Conservation (phyloP, 441 rosid species). For the Adansonia gregorii region DNA sequence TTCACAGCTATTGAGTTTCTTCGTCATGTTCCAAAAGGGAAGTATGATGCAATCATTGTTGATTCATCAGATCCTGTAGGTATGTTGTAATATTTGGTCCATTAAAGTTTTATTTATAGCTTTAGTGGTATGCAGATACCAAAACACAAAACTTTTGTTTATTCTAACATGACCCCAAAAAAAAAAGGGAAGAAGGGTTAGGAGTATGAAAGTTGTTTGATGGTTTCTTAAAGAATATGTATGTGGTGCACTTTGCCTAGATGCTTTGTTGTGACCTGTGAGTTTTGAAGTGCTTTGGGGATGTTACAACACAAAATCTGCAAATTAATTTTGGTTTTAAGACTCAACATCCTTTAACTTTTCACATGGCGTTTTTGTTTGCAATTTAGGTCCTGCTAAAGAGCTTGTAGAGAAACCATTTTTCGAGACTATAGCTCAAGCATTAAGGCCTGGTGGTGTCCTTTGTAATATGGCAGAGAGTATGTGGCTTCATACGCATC, state of each 20-base stretch:
- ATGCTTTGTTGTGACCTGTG: background rate
- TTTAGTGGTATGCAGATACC: background rate
- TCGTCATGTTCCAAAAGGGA: constrained; percentile 63
- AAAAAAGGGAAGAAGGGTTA: background rate
- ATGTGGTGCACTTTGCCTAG: background rate
- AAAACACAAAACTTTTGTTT: background rate
- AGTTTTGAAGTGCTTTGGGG: background rate
- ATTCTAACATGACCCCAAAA: background rate
- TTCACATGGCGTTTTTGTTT: constrained; percentile 20
- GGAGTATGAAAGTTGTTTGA: background rate
- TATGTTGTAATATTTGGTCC: constrained; percentile 42
- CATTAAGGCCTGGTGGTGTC: constrained; percentile 93
- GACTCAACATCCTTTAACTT: background rate
- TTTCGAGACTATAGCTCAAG: constrained; percentile 75
- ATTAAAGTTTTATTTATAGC: constrained; percentile 16
- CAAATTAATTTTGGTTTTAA: constrained; percentile 8
- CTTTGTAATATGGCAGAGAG: constrained; percentile 99
- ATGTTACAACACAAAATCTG: background rate
- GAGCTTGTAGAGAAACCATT: constrained; percentile 96
- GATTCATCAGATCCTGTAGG: constrained; percentile 98
- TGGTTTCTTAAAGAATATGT: constrained; percentile 13
- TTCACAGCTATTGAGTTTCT: constrained; percentile 86
- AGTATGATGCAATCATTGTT: constrained; percentile 88
- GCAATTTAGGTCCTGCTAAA: constrained; percentile 80
- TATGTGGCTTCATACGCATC: constrained; percentile 99